Evolutionary conservation across 2,329 filamentous ascomycete species (phyloP), one percentile per base, ranked within the genome.

Genomic region (Sporothrix globosa): DNA sequence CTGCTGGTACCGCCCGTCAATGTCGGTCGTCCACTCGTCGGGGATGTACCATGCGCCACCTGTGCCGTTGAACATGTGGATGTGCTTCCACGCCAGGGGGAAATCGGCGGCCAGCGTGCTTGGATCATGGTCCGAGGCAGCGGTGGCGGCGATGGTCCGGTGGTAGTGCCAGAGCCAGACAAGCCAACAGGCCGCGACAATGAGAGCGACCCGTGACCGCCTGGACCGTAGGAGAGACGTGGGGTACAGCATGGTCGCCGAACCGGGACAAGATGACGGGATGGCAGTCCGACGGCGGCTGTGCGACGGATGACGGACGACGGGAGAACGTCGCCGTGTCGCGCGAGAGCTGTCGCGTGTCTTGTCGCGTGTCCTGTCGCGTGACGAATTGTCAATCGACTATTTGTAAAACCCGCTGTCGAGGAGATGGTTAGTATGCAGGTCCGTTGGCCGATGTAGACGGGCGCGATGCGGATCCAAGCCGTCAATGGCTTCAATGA

Each of bases 1-100:
- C 63, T 19, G 13, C 27, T 56, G 53, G 27, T 17, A 56, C 13
- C 17, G 44, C 9, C 17, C 27, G 44, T 50, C 19, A 5, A n/a
- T 46, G 13, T 30, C 44, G 46, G 46, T 46, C 10, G 14, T 50
- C 63, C 63, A 67, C 27, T 9, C 27, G 2, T 67, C 63, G 63
- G 63, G 63, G 27, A 67, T 52, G 63, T 67, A 67, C 63, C 63
- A 67, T 10, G 63, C 53, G 0, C 53, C 53, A 2, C 53, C 53
- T 19, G 53, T 56, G 53, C 53, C 53, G 19, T 56, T 56, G 14
- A 34, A 56, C 53, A 56, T 19, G 53, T 56, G 53, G 24, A 56
- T 56, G 53, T 56, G 14, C 53, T 56, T 56, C 53, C 53, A 56
- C 11, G 14, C 53, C 53, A 56, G 53, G 27, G 53, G 53, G 6